Base-by-base conservation (phyloP, 2,329 filamentous ascomycete species). In the Fusarium sp. region DNA sequence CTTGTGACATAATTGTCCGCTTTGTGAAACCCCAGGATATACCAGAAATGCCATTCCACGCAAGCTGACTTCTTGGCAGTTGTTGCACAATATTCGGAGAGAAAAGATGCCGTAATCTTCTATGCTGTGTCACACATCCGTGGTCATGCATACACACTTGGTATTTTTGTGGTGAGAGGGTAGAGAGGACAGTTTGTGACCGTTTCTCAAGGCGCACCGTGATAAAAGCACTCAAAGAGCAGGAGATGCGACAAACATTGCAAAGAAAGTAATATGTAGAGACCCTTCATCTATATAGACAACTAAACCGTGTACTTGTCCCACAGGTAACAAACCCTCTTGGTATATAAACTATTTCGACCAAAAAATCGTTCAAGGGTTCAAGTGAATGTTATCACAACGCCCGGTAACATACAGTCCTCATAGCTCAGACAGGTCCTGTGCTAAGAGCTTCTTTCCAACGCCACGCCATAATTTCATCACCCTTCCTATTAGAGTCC, bases 361-460 rank as follows among this genome's bases (percentile, higher is more conserved):
- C 38, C 45, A 28, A 49, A 40, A 24, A 39, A 46, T 21, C 31
- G 28, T 40, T 39, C 10, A n/a, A 39, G 36, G 28, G 24, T 36
- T 39, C 13, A n/a, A 39, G 36, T 21, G 42, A 60, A 56, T 38
- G 24, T 36, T 70, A 17, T 28, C 52, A n/a, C 14, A 40, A 31
- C 9, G 19, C 24, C 17, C 14, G 36, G 4, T 5, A 15, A 11
- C 19, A 19, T 4, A 9, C 21, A 38, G 28, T n/a, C 43, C 5
- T 22, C 28, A 21, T 24, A 22, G 3, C 22, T 15, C 13, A 21
- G 15, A 34, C 3, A 13, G 26, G 28, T n/a, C 28, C 13, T 28
- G 10, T 31, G n/a, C 6, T 11, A 46, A 38, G 14, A 39, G 17
- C 39, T n/a, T 43, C 11, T 33, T 46, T 13, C 26, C 8, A 33